Base-by-base conservation (phyloP, 75 land plant genomes). In the Selaginella moellendorffii region DNA sequence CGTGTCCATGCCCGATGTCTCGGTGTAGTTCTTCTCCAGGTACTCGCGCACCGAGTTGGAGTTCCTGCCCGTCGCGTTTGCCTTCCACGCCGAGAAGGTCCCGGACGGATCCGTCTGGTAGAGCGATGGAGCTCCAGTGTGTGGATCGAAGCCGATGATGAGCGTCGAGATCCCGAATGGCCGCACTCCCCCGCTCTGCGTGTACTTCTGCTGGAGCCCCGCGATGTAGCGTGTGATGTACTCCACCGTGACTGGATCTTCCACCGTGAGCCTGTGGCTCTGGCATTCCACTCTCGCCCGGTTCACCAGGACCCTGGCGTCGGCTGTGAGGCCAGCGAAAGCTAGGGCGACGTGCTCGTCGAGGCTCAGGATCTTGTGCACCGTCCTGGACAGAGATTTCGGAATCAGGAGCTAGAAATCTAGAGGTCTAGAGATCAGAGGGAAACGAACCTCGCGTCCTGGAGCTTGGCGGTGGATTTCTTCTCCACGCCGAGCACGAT, bases 401-500 rank as follows among this genome's bases (percentile, higher is more conserved):
- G n/a, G n/a, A n/a, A n/a, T n/a, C n/a, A n/a, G n/a, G n/a, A n/a
- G n/a, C n/a, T n/a, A n/a, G n/a, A n/a, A n/a, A n/a, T n/a, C n/a
- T n/a, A n/a, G n/a, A n/a, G n/a, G n/a, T n/a, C n/a, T n/a, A n/a
- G n/a, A n/a, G n/a, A n/a, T n/a, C n/a, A n/a, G n/a, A n/a, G n/a
- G n/a, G n/a, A n/a, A n/a, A 60, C 0, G 1, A 24, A 86, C 93
- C 93, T 78, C 54, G 95, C 81, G 56, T 88, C 95, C 58, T 88
- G 84, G 53, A 88, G 86, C 69, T 86, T 86, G 64, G 87, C 80
- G 24, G 91, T 77, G 62, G 91, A 76, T 63, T 88, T 88, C 73
- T 87, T 86, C 80, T 88, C 95, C 59, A 88, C 95, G 60, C 85
- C 74, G 52, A 86, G 77, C 21, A 88, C 95, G 65, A 88, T 70